Evolutionary conservation across 2,329 filamentous ascomycete genomes (phyloP), one percentile per base, ranked within the genome.

Genomic region (Neoarthrinium moseri): DNA sequence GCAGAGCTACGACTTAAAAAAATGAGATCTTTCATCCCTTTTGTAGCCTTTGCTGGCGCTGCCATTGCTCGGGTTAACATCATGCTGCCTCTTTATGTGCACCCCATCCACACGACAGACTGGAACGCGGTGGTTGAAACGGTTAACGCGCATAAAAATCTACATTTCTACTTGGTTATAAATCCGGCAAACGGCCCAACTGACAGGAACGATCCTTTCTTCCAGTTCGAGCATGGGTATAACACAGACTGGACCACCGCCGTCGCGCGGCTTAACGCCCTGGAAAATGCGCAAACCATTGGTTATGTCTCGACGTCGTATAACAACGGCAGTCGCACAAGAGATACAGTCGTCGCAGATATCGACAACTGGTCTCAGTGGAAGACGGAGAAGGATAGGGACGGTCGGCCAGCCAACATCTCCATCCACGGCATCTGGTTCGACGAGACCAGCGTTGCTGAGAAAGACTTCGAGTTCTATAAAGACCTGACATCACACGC

Each of bases 161-260:
- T 43, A 33, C 48, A 52, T 26, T 52, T 52, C n/a, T 53, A 52
- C 22, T 30, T 50, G 6, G 29, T 53, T 10, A 46, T 53, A 20
- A 53, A 53, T 23, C 51, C 51, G 36, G 47, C 51, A 30, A 50
- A 38, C 29, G 51, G 49, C 10, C 51, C 51, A 15, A 41, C 38
- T 17, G 50, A 52, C 30, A 50, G 46, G 4, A 46, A 45, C 15
- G 18, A 27, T 4, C 18, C n/a, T 10, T 33, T 20, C 23, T 37
- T 27, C 43, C 45, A 52, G 43, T 46, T 50, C 29, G 30, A 33
- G 15, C 51, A 53, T 24, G 47, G 51, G n/a, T 52, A 47, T 37
- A 47, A 53, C 40, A 48, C 46, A 36, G 50, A 53, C 51, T 52
- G 51, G 51, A 48, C 47, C n/a, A 52, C 49, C 17, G 44, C 47